Evolutionary conservation across 257 asterid genomes (phyloP).

Genomic region (Nicotiana otophora): DNA sequence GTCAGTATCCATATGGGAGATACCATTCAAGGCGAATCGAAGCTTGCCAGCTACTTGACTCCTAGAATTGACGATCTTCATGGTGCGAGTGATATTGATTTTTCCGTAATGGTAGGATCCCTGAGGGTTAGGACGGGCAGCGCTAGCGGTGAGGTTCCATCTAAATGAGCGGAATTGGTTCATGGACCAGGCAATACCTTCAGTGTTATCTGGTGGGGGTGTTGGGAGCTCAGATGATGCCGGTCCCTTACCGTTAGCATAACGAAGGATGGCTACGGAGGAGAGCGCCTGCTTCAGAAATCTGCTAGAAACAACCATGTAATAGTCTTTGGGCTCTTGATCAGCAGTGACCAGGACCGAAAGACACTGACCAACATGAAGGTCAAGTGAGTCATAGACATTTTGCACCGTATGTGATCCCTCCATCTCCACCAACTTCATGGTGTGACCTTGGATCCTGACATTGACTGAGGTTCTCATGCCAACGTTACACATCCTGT

Average conservation of each 20-base stretch:
- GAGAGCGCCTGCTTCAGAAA: constrained; percentile 16
- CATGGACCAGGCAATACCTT: constrained; percentile 10
- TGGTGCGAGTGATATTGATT: constrained; percentile 32
- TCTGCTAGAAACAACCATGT: constrained; percentile 37
- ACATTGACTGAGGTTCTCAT: constrained; percentile 39
- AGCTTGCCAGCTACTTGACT: constrained; percentile 13
- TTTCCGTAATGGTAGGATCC: constrained; percentile 30
- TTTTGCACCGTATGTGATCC: constrained; percentile 52
- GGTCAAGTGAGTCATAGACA: constrained; percentile 35
- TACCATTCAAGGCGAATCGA: constrained; percentile 24
- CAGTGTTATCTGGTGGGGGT: constrained; percentile 1
- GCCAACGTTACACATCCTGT: constrained; percentile 45
- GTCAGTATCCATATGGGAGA: constrained; percentile 12
- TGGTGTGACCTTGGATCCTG: constrained; percentile 38
- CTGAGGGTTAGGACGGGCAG: constrained; percentile 37
- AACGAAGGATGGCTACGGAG: constrained; percentile 26
- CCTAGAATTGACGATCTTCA: constrained; percentile 15
- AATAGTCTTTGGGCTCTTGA: constrained; percentile 43
- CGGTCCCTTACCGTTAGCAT: constrained; percentile 27
- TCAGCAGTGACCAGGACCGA: constrained; percentile 42
- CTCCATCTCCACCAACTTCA: constrained; percentile 44
- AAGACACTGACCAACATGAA: constrained; percentile 51
- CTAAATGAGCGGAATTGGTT: constrained; percentile 13
- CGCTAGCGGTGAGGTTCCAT: constrained; percentile 17
- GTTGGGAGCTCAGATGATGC: constrained; percentile 35